phyloP scores from a whole-genome alignment of 495 filamentous ascomycete species.

The Penicillium ochrochloron region DNA sequence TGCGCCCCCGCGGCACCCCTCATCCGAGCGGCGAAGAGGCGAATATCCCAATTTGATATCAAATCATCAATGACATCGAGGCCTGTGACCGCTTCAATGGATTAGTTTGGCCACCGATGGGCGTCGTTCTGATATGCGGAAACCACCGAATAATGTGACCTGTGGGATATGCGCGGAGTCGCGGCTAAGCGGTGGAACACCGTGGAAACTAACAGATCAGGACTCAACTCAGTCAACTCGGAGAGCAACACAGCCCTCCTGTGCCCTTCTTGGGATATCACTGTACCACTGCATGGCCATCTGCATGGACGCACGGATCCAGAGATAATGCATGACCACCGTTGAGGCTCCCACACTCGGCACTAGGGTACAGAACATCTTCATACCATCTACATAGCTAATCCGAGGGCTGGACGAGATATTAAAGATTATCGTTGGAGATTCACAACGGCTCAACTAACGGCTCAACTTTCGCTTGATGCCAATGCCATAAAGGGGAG shows the following conservation, averaged over 20 bases:
- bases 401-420: not conserved
- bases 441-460: not conserved
- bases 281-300: not conserved
- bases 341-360: not conserved
- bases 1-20: not conserved
- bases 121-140: not conserved
- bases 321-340: not conserved
- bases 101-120: not conserved
- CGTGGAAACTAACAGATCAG: not conserved
- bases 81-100: not conserved
- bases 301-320: too few species aligned
- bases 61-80: not conserved
- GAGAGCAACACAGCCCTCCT: not conserved
- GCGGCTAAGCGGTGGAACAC: not conserved
- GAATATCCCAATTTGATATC: not conserved
- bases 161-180: not conserved
- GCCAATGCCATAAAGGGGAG: not conserved
- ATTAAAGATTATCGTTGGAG: not conserved
- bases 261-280: not conserved
- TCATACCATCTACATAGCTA: not conserved
- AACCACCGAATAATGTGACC: not conserved
- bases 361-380: not conserved
- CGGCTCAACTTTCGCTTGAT: not conserved
- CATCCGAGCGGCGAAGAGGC: not conserved
- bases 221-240: too few species aligned